These are phyloP conservation scores for Biancaea sappan DNA, from an alignment of 306 rosid species.

Conservation along the genomic window DNA sequence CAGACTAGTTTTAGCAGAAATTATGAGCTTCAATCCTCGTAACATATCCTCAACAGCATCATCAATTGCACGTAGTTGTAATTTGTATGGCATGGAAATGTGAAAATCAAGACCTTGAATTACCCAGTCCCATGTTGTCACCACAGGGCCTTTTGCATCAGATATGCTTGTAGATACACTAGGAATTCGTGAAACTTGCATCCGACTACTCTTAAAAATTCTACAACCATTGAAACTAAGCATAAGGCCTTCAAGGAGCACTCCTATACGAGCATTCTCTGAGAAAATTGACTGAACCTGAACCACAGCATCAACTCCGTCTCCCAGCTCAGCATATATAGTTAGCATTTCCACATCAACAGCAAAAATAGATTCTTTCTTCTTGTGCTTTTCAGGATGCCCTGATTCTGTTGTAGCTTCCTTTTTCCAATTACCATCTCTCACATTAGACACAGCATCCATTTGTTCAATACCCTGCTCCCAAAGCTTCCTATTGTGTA, in stretches of 20 bases:
- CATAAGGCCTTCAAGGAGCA: conserved; percentile 94
- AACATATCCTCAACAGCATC: conserved; percentile 94
- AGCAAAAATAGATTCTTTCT: conserved; percentile 87
- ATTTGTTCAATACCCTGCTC: conserved; percentile 46
- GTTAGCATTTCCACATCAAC: conserved; percentile 88
- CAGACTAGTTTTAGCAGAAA: conserved; percentile 76
- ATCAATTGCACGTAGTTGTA: conserved; percentile 96
- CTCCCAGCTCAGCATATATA: conserved; percentile 86
- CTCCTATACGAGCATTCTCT: conserved; percentile 94
- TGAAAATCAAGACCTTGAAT: conserved; percentile 94
- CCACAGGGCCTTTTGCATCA: conserved; percentile 51
- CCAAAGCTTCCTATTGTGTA: conserved; percentile 74
- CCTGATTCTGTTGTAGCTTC: conserved; percentile 56
- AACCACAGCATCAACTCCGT: conserved; percentile 90
- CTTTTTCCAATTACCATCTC: conserved; percentile 56
- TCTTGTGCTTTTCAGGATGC: conserved; percentile 71
- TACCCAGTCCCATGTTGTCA: conserved; percentile 91
- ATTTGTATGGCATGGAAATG: conserved; percentile 86
- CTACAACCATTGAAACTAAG: conserved; percentile 80
- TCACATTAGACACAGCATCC: conserved; percentile 45
- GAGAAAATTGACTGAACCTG: conserved; percentile 97
- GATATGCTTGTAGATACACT: conserved; percentile 58
- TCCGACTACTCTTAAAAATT: conserved; percentile 87
- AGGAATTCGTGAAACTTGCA: conserved; percentile 96
- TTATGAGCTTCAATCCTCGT: conserved; percentile 81